A percentile compares a stretch with the other conserved stretches of the same genome.
These are phyloP conservation scores for Paracoccidioides lutzii DNA, from an alignment of 2,329 filamentous ascomycete species.

Conservation along the genomic window DNA sequence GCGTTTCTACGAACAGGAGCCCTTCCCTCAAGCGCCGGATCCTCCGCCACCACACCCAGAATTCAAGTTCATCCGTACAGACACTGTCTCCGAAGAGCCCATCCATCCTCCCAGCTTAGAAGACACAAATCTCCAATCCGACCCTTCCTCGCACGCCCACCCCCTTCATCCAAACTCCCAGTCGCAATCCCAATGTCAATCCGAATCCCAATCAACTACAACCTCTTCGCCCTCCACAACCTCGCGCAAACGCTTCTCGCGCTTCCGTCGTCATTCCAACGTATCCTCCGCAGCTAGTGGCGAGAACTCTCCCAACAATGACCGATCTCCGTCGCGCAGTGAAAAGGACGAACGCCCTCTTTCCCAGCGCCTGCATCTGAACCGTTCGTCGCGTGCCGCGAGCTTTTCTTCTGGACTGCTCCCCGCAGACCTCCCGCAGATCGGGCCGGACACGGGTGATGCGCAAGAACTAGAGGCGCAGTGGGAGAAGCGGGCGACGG, in stretches of 20 bases:
- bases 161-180: background rate
- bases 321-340: conserved; percentile 1
- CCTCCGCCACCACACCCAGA: conserved; percentile 40
- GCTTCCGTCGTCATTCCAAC: conserved; percentile 21
- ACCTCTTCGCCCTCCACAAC: conserved; percentile 7
- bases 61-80: conserved; percentile 74
- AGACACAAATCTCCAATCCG: conserved; percentile 14
- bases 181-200: conserved; percentile 13
- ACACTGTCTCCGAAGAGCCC: conserved; percentile 66
- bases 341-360: conserved; percentile 30
- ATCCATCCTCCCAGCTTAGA: conserved; percentile 55
- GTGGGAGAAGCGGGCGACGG: conserved; percentile 92
- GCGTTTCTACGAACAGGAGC: conserved; percentile 31
- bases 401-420: conserved; percentile 57
- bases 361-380: conserved; percentile 58
- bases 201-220: conserved; percentile 4
- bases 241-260: conserved; percentile 19
- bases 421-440: conserved; percentile 66
- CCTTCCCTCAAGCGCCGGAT: conserved; percentile 31
- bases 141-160: background rate
- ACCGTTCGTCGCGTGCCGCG: conserved; percentile 36
- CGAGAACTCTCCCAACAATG: background rate
- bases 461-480: conserved; percentile 51
- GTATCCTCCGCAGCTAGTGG: conserved; percentile 1
- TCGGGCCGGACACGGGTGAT: conserved; percentile 40